Evolutionary conservation across 1,284 basidiomycete species (phyloP).

Genomic region (Fomitiporia mediterranea): DNA sequence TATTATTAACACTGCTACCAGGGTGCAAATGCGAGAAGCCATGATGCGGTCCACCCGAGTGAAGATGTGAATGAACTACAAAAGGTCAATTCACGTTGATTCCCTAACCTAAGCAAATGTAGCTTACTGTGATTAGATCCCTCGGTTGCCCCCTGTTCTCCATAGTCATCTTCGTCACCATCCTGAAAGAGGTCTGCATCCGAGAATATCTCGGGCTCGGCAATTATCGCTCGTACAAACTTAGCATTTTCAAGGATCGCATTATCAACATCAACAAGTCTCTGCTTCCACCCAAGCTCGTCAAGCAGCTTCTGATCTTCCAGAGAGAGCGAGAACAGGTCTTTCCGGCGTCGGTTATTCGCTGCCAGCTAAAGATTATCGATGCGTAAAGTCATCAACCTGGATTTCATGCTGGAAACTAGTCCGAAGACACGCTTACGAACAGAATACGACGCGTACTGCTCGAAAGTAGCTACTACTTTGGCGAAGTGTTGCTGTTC

Average conservation of each 20-base stretch:
- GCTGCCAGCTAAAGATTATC: constrained; percentile 50
- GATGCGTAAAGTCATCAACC: too few relatives aligned
- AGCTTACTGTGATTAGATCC: background rate
- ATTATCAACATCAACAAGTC: constrained; percentile 60
- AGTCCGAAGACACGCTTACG: constrained; percentile 22
- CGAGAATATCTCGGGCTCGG: constrained; percentile 69
- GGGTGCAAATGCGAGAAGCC: constrained; percentile 20
- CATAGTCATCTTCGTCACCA: constrained; percentile 28
- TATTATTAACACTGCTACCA: constrained; percentile 12
- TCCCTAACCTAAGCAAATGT: constrained; percentile 4
- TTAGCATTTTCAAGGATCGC: constrained; percentile 68
- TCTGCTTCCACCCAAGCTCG: constrained; percentile 58
- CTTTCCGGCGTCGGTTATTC: constrained; percentile 72
- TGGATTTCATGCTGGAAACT: too few relatives aligned
- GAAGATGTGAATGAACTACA: constrained; percentile 14
- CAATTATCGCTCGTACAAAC: constrained; percentile 62
- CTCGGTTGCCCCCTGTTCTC: background rate
- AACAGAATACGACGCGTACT: constrained; percentile 64
- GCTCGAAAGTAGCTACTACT: constrained; percentile 61
- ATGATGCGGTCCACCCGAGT: constrained; percentile 23
- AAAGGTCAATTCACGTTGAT: too few relatives aligned
- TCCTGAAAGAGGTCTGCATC: constrained; percentile 33
- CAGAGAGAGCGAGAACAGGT: constrained; percentile 56
- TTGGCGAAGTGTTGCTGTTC: constrained; percentile 64
- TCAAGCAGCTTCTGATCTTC: constrained; percentile 60